These are phyloP conservation scores for Fusarium torreyae DNA, from an alignment of 2,329 filamentous ascomycete species.

Conservation along the genomic window DNA sequence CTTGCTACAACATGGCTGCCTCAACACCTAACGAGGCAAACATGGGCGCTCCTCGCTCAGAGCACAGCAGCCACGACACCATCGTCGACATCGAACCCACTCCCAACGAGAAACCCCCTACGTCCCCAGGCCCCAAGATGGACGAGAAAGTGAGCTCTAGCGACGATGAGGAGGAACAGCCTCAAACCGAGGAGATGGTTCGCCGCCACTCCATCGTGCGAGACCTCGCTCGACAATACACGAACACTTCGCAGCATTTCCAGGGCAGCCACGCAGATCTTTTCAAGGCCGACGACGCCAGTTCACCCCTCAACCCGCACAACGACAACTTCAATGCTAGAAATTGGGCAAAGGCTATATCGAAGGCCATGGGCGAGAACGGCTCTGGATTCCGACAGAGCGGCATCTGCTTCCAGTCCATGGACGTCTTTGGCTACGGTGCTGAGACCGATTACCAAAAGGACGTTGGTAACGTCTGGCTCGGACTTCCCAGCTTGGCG, in stretches of 20 bases:
- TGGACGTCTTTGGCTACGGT: constrained; percentile 63
- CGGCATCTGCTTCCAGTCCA: constrained; percentile 61
- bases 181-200: constrained; percentile 29
- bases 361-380: constrained; percentile 45
- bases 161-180: constrained; percentile 22
- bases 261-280: constrained; percentile 34
- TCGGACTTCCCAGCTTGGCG: constrained; percentile 41
- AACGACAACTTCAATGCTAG: constrained; percentile 66
- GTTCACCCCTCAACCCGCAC: constrained; percentile 65
- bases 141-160: constrained; percentile 15
- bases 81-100: constrained; percentile 31
- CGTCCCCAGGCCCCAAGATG: background rate
- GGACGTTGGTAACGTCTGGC: constrained; percentile 56
- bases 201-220: constrained; percentile 43
- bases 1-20: constrained; percentile 33
- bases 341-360: constrained; percentile 54
- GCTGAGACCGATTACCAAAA: constrained; percentile 65
- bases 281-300: constrained; percentile 36
- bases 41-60: constrained; percentile 25
- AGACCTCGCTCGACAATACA: constrained; percentile 38
- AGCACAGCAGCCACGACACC: constrained; percentile 39
- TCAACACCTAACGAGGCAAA: constrained; percentile 15
- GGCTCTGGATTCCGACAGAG: constrained; percentile 49
- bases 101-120: constrained; percentile 25
- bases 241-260: constrained; percentile 34